These are phyloP conservation scores for Brassica balearica DNA, from an alignment of 441 rosid genomes.

Conservation along the genomic window DNA sequence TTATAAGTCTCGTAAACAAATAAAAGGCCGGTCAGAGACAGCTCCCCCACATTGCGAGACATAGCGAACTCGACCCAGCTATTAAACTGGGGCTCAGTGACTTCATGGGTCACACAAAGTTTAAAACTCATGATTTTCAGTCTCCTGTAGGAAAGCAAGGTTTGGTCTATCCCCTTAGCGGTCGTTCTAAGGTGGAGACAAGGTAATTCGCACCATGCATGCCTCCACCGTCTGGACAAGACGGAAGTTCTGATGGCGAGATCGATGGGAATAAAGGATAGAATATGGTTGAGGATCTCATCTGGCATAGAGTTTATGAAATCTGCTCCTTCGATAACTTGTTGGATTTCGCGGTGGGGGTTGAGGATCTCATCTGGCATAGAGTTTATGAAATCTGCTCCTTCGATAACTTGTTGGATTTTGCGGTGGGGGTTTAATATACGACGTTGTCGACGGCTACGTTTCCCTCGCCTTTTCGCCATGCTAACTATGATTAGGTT, in stretches of 20 bases:
- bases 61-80: neutral
- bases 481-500: neutral
- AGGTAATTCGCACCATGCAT: neutral
- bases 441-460: conserved; percentile 3
- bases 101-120: neutral
- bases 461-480: conserved; percentile 11
- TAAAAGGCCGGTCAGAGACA: neutral
- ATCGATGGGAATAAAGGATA: neutral
- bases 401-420: neutral
- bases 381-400: conserved; percentile 11
- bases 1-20: neutral
- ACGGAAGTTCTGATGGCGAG: neutral
- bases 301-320: conserved; percentile 15
- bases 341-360: neutral
- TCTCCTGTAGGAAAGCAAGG: neutral
- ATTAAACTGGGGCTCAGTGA: neutral
- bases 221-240: conserved; percentile 12
- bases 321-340: neutral
- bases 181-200: neutral
- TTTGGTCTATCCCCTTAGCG: neutral
- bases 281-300: neutral
- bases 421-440: neutral
- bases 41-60: neutral
- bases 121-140: neutral
- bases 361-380: conserved; percentile 14